phyloP scores from a whole-genome alignment of 306 rosid genomes.

The Glycine tomentella region DNA sequence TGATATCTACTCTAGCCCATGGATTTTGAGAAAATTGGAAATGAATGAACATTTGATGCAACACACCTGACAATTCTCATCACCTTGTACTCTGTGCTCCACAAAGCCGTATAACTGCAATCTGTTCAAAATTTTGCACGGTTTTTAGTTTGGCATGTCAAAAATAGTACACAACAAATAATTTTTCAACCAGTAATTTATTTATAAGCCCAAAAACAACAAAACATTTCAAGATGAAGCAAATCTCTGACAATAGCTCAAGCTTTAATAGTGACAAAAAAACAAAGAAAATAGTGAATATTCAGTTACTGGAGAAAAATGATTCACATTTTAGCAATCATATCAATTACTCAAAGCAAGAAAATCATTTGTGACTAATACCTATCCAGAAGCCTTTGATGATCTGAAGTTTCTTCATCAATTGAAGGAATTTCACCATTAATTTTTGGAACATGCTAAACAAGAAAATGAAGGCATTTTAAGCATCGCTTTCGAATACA shows the following conservation, averaged over 20 bases:
- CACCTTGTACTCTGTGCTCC: slow-evolving; percentile 77
- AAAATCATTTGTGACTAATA: slow-evolving; percentile 42
- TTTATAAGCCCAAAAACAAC: slow-evolving; percentile 16
- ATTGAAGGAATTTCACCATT: slow-evolving; percentile 90
- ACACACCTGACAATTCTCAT: slow-evolving; percentile 90
- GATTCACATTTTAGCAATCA: slow-evolving; percentile 29
- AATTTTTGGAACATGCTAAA: slow-evolving; percentile 85
- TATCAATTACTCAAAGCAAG: slow-evolving; percentile 31
- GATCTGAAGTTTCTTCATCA: slow-evolving; percentile 87
- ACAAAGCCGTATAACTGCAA: slow-evolving; percentile 67
- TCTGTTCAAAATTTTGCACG: slow-evolving; percentile 47
- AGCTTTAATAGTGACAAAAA: slow-evolving; percentile 4
- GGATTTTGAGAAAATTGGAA: slow-evolving; percentile 34
- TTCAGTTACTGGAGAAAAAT: slow-evolving; percentile 12
- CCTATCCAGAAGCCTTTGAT: slow-evolving; percentile 87
- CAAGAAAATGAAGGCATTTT: slow-evolving; percentile 34
- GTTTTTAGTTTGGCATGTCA: slow-evolving; percentile 25
- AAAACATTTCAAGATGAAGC: slow-evolving; percentile 16
- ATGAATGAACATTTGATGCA: slow-evolving; percentile 8
- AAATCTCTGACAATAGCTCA: slow-evolving; percentile 13
- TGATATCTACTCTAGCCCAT: background rate
- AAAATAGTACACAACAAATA: background rate
- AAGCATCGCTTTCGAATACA: slow-evolving; percentile 15
- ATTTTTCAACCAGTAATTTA: background rate
- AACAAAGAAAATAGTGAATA: slow-evolving; percentile 12